Conservation (phyloP, 192 early-diverging fungal genomes). For the Backusella psychrophila region DNA sequence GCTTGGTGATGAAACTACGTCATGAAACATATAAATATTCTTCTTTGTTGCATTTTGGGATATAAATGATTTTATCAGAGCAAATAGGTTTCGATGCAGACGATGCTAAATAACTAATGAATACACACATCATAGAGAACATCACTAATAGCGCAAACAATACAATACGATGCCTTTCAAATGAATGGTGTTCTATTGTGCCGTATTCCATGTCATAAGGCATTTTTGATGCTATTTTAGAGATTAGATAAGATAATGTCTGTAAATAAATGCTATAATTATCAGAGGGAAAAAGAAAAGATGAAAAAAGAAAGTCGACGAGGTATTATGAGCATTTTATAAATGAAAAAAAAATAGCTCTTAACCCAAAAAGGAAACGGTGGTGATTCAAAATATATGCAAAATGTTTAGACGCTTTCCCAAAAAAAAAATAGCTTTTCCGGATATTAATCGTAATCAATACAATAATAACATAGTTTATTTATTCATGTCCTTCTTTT, state of each 20-base stretch:
- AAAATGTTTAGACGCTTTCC: neutral
- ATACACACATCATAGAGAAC: conserved; percentile 7
- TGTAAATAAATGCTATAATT: neutral
- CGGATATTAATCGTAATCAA: too few relatives aligned
- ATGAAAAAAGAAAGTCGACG: neutral
- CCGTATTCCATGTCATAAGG: neutral
- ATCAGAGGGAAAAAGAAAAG: neutral
- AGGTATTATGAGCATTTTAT: neutral
- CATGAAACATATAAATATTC: conserved; percentile 3
- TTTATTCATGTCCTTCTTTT: too few relatives aligned
- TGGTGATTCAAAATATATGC: neutral
- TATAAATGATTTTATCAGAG: conserved; percentile 9
- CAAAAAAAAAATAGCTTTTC: too few relatives aligned
- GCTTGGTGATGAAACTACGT: neutral
- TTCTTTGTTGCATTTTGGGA: conserved; percentile 11
- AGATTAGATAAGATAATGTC: neutral
- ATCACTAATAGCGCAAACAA: neutral
- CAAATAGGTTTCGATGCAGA: neutral
- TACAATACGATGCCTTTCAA: neutral
- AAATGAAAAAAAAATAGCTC: neutral
- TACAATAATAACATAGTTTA: too few relatives aligned
- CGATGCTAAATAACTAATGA: neutral
- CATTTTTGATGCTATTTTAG: neutral
- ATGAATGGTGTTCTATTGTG: neutral
- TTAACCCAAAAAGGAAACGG: neutral